phyloP scores from a whole-genome alignment of 805 yeast genomes.

The Saccharomycopsis sp. region DNA sequence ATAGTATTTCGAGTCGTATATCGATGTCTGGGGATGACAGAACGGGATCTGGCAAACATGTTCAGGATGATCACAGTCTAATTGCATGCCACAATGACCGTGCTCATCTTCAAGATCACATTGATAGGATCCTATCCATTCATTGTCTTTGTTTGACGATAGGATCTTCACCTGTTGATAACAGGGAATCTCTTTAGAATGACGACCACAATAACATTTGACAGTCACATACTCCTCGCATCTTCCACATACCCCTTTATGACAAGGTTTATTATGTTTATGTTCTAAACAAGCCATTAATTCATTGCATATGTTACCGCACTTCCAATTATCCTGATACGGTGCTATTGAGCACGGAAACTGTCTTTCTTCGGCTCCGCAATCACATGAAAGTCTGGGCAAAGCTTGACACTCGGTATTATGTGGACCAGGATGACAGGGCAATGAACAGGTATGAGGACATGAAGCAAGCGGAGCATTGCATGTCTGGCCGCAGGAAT shows the following conservation, averaged over 20 bases:
- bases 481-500: constrained; percentile 87
- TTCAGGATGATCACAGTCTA: constrained; percentile 51
- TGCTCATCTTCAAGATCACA: constrained; percentile 28
- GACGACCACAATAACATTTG: constrained; percentile 72
- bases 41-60: constrained; percentile 41
- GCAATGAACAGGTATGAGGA: constrained; percentile 65
- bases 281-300: constrained; percentile 68
- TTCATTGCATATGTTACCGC: constrained; percentile 56
- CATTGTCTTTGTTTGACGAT: constrained; percentile 21
- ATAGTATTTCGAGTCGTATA: constrained; percentile 27
- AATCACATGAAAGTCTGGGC: constrained; percentile 61
- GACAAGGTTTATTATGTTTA: constrained; percentile 57
- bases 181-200: constrained; percentile 39
- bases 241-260: constrained; percentile 74
- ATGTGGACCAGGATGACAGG: constrained; percentile 90
- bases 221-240: constrained; percentile 47
- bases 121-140: constrained; percentile 32
- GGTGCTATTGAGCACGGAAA: constrained; percentile 71
- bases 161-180: constrained; percentile 34
- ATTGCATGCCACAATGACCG: constrained; percentile 36
- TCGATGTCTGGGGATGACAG: constrained; percentile 49
- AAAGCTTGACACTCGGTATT: constrained; percentile 67
- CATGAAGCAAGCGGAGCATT: constrained; percentile 48
- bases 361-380: constrained; percentile 65
- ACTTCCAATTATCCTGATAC: constrained; percentile 59